A percentile compares a stretch with the other conserved stretches of the same genome.
Evolutionary conservation across 768 basidiomycete species (phyloP).

Genomic region (Glaciozyma martinii): DNA sequence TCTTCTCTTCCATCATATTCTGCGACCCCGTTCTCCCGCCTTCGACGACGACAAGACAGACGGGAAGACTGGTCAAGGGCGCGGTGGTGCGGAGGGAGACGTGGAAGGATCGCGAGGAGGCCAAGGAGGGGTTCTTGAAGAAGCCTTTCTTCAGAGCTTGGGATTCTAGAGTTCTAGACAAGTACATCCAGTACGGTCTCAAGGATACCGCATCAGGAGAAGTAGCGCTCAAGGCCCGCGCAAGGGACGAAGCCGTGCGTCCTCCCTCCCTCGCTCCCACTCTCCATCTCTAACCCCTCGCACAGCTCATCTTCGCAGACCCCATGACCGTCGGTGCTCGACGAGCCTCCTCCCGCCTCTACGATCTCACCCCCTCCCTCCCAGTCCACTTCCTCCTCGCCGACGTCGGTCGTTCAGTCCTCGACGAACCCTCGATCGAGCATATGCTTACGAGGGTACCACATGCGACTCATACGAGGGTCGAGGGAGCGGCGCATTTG

Average conservation of each 20-base stretch:
- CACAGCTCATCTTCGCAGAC: constrained; percentile 31
- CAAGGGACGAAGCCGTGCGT: constrained; percentile 29
- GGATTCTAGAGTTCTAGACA: constrained; percentile 24
- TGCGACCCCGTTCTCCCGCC: constrained; percentile 64
- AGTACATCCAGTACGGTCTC: constrained; percentile 28
- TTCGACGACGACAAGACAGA: constrained; percentile 14
- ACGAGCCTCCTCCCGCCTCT: constrained; percentile 19
- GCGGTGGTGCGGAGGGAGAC: constrained; percentile 53
- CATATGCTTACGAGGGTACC: constrained; percentile 2
- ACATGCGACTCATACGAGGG: constrained; percentile 19
- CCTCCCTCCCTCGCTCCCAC: not conserved
- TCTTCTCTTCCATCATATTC: constrained; percentile 65
- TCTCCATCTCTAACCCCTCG: not conserved
- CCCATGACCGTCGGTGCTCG: constrained; percentile 20
- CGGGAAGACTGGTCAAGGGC: constrained; percentile 36
- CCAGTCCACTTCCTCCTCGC: constrained; percentile 31
- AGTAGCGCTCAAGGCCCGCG: constrained; percentile 29
- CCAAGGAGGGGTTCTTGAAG: constrained; percentile 47
- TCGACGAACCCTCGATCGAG: constrained; percentile 10
- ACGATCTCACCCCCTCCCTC: constrained; percentile 18
- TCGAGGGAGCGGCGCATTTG: constrained; percentile 30
- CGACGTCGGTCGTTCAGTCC: constrained; percentile 24
- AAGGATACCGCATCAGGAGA: constrained; percentile 4
- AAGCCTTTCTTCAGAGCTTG: constrained; percentile 55
- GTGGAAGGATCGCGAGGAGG: constrained; percentile 66